Evolutionary conservation across 495 filamentous ascomycete genomes (phyloP), one percentile per base, ranked within the genome.

Genomic region (Lindgomyces ingoldianus): DNA sequence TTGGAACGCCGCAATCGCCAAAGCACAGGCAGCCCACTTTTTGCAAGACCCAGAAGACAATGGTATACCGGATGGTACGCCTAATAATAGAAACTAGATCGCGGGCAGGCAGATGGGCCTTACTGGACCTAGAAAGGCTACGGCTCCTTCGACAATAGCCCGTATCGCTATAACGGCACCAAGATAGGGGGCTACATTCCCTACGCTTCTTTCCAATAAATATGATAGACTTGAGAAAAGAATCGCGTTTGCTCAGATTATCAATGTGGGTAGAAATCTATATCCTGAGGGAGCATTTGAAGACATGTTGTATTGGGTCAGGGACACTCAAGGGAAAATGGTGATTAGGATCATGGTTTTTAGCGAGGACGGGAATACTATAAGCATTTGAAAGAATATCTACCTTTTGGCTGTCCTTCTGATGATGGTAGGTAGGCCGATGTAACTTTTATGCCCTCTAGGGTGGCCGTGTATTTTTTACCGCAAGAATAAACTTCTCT

Each of bases 121-220:
- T 21, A 54, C 22, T 2, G 2, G n/a, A 41, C 19, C 2, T 4
- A 30, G 18, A 54, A 54, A 6, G 51, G 51, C 16, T 54, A 54
- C 36, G 51, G 51, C 51, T n/a, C n/a, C n/a, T 54, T 54, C 51
- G 51, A 54, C 16, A 27, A 54, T 21, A 27, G 51, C 21, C 21
- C 21, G 27, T 54, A 54, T 21, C 14, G 36, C 11, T 27, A 36
- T 27, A 33, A 29, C 30, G n/a, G 30, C 24, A n/a, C 25, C 8
- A 36, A 36, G 9, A n/a, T 19, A 4, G 27, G n/a, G 11, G 11
- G 14, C 36, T 54, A 26, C 48, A 8, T n/a, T 29, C 21, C 11
- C 11, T 24, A 22, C 51, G 8, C 6, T 24, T 9, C 22, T 6
- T 22, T 22, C 8, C 25, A 24, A 25, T 2, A 4, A 10, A 33